Evolutionary conservation across 495 filamentous ascomycete species (phyloP).

Genomic region (Darksidea phi): DNA sequence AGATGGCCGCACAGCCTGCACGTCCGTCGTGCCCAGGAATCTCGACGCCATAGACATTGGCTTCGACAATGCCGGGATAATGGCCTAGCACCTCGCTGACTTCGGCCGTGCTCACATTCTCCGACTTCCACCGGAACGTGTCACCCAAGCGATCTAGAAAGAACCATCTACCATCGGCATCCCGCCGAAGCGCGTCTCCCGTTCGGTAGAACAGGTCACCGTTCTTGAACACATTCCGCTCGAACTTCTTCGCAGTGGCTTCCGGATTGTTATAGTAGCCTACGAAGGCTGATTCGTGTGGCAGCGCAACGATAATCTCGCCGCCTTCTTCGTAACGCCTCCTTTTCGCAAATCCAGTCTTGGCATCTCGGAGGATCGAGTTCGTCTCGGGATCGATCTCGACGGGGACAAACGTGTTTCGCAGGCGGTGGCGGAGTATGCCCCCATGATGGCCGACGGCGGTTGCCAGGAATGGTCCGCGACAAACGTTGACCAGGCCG

Average conservation of each 20-base stretch:
- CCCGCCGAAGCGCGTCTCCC: slow-evolving; percentile 67
- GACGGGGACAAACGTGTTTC: slow-evolving; percentile 62
- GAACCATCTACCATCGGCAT: slow-evolving; percentile 70
- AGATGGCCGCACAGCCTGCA: slow-evolving; percentile 46
- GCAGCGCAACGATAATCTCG: slow-evolving; percentile 70
- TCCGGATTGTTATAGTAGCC: slow-evolving; percentile 67
- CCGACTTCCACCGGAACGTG: slow-evolving; percentile 81
- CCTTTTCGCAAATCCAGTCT: slow-evolving; percentile 65
- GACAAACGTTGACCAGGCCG: slow-evolving; percentile 36
- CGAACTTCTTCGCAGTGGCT: slow-evolving; percentile 68
- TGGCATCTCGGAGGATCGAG: slow-evolving; percentile 60
- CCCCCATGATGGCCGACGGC: slow-evolving; percentile 73
- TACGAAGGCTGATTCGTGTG: slow-evolving; percentile 58
- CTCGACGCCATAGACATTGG: slow-evolving; percentile 75
- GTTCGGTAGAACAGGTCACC: slow-evolving; percentile 75
- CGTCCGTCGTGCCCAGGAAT: slow-evolving; percentile 55
- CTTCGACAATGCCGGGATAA: slow-evolving; percentile 66
- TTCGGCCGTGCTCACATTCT: slow-evolving; percentile 79
- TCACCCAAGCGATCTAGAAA: slow-evolving; percentile 76
- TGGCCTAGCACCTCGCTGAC: slow-evolving; percentile 66
- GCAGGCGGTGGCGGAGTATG: slow-evolving; percentile 51
- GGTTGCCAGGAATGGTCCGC: slow-evolving; percentile 57
- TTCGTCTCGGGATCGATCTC: slow-evolving; percentile 66
- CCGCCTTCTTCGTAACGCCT: slow-evolving; percentile 66
- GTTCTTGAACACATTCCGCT: slow-evolving; percentile 67